Percentiles rank a stretch among this genome's conserved stretches.
These are phyloP conservation scores for Westerdykella ornata DNA, from an alignment of 2,329 filamentous ascomycete genomes.

Conservation along the genomic window DNA sequence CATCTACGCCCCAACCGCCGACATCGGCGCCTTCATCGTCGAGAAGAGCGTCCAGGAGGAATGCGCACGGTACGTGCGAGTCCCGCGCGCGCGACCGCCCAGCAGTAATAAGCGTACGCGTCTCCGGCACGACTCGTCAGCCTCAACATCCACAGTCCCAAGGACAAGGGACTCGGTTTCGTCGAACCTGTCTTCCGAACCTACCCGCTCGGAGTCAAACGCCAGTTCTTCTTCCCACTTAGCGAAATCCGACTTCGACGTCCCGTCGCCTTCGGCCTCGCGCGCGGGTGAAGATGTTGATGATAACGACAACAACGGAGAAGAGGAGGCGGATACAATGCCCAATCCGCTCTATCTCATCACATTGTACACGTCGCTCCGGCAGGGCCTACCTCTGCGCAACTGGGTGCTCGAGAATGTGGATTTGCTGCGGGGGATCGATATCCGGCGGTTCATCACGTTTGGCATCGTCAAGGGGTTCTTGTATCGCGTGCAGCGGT, in stretches of 20 bases:
- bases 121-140: conserved; percentile 14
- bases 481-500: conserved; percentile 87
- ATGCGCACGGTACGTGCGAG: conserved; percentile 70
- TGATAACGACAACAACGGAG: conserved; percentile 5
- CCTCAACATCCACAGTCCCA: conserved; percentile 20
- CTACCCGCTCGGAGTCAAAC: not conserved
- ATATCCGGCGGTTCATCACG: conserved; percentile 85
- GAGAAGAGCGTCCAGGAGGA: conserved; percentile 77
- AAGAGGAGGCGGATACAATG: conserved; percentile 12
- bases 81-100: conserved; percentile 33
- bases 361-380: conserved; percentile 77
- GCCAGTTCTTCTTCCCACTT: not conserved
- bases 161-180: conserved; percentile 12
- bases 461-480: conserved; percentile 96
- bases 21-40: conserved; percentile 70
- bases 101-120: conserved; percentile 8
- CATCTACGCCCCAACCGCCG: conserved; percentile 77
- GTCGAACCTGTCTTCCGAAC: conserved; percentile 9
- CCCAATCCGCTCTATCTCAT: conserved; percentile 50
- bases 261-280: not conserved
- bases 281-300: not conserved
- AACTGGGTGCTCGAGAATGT: conserved; percentile 78
- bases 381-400: conserved; percentile 73
- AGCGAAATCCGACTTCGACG: conserved; percentile 8
- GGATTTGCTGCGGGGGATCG: conserved; percentile 66